Evolutionary conservation across 176 grass and related monocot species (phyloP).

Genomic region (Lolium perenne): DNA sequence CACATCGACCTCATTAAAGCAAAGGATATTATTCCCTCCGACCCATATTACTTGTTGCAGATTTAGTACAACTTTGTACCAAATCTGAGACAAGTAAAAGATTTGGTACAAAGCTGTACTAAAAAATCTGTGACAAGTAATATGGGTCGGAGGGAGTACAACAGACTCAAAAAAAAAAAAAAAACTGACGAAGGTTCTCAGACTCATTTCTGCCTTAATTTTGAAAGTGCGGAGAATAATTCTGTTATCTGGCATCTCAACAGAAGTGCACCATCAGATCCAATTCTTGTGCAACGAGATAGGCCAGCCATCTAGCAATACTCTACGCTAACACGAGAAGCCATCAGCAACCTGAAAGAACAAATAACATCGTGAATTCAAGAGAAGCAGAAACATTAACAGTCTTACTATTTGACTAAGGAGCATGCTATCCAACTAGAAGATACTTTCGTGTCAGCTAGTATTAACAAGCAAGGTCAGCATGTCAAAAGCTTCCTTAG

Average conservation of each 20-base stretch:
- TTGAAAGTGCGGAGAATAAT: neutral
- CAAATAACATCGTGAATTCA: neutral
- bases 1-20: neutral
- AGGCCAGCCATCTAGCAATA: conserved; percentile 21
- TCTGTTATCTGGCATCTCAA: neutral
- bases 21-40: neutral
- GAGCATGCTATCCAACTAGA: conserved; percentile 9
- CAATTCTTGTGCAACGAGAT: conserved; percentile 11
- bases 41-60: too few relatives aligned
- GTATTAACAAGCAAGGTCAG: neutral
- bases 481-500: neutral
- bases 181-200: neutral
- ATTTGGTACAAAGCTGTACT: too few relatives aligned
- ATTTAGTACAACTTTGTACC: too few relatives aligned
- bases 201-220: neutral
- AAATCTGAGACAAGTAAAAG: too few relatives aligned
- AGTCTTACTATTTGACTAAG: neutral
- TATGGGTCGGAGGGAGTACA: too few relatives aligned
- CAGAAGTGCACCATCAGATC: neutral
- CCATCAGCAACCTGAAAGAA: conserved; percentile 43
- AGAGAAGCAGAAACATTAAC: neutral
- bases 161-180: too few relatives aligned
- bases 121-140: too few relatives aligned
- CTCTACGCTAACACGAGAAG: conserved; percentile 23
- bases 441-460: conserved; percentile 1